Base-by-base conservation (phyloP, 75 land plant species). In the Ceratopteris richardii region DNA sequence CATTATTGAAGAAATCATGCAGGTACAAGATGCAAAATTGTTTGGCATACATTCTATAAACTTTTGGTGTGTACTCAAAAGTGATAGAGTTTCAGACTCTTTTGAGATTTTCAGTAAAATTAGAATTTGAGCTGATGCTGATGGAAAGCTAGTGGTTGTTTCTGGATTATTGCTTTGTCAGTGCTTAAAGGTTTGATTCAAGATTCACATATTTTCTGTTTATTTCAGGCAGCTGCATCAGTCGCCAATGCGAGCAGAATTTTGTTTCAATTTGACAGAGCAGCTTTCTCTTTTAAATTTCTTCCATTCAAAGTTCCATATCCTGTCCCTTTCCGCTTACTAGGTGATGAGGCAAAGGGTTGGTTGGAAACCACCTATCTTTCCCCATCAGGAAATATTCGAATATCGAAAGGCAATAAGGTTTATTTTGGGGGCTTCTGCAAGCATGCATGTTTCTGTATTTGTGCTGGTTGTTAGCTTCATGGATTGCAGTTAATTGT, bases 301-400 rank as follows among this genome's bases (percentile, higher is more conserved):
- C 65, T 93, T 29, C 98, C 98, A n/a, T 93, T 93, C 66, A 88
- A 89, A 70, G 96, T 93, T 44, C 98, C 98, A 57, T 93, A 93
- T 65, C 98, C 98, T 9, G 98, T 93, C 6, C 98, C 95, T 5
- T 93, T 88, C 29, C 73, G 64, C 24, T 80, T 93, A 64, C 85
- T 93, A 51, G 95, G 98, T 51, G 98, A 93, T 72, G 98, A 93
- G 69, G 98, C 98, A 58, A 93, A 93, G 66, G 98, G 98, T 17
- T 93, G 98, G 98, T 59, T 93, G 18, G 98, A 93, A 51, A 93
- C 96, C 23, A 88, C 98, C 56, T 93, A 93, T 57, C 62, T 93
- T 51, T 93, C 98, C 10, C 64, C 71, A 16, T 60, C 74, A 39
- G 98, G 96, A 26, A 80, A 73, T 47, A 77, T 92, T 18, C 89